Evolutionary conservation across 148 eudicot genomes (phyloP).

Genomic region (Persicaria tinctoria): DNA sequence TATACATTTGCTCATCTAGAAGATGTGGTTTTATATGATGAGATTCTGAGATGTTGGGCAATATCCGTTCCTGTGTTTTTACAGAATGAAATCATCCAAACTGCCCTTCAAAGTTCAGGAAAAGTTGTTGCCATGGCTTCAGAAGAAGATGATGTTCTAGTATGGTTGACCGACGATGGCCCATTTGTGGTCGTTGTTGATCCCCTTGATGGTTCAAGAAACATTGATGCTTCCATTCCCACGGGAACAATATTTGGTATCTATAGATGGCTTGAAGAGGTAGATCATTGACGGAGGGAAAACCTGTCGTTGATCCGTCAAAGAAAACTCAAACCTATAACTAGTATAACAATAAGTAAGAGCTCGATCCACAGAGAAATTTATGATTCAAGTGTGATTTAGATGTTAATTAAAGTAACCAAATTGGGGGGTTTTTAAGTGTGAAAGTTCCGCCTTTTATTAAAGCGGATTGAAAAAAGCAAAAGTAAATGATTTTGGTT

Average conservation of each 20-base stretch:
- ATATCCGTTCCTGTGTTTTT: not conserved
- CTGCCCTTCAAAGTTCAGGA: slow-evolving; percentile 66
- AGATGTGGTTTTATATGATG: not conserved
- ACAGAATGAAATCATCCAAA: slow-evolving; percentile 86
- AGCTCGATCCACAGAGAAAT: no score
- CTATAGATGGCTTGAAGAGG: slow-evolving; percentile 61
- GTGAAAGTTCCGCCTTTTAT: no score
- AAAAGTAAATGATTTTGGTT: no score
- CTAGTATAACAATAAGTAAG: no score
- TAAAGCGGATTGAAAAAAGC: no score
- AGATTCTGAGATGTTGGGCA: not conserved
- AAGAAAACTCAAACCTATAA: no score
- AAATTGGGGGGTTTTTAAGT: no score
- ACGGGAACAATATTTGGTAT: slow-evolving; percentile 95
- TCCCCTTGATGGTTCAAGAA: slow-evolving; percentile 94
- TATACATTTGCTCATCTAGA: not conserved
- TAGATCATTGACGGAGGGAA: no score
- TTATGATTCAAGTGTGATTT: no score
- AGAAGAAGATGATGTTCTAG: slow-evolving; percentile 91
- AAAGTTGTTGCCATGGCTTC: slow-evolving; percentile 96
- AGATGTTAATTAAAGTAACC: no score
- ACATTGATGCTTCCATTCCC: slow-evolving; percentile 97
- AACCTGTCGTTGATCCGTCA: no score
- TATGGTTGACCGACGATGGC: slow-evolving; percentile 69
- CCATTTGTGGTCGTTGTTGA: slow-evolving; percentile 93